Conservation (phyloP, 1,284 basidiomycete species). For the Limonomyces culmigenus region DNA sequence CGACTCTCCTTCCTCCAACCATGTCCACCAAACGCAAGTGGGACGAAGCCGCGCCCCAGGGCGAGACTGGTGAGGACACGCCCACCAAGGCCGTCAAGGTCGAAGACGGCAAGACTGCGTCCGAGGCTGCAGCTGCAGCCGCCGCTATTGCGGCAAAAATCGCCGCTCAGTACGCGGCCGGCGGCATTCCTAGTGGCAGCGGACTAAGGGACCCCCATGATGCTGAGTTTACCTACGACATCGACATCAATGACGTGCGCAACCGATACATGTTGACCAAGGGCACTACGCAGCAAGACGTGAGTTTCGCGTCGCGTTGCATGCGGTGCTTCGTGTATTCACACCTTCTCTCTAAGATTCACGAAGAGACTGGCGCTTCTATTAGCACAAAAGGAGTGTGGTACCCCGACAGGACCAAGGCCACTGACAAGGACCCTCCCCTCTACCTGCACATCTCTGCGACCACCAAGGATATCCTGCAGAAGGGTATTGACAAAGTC, state of each 20-base stretch:
- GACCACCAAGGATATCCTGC: constrained; percentile 61
- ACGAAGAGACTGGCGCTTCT: constrained; percentile 79
- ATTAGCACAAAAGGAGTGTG: constrained; percentile 86
- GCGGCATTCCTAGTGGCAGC: constrained; percentile 19
- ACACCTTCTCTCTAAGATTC: constrained; percentile 34
- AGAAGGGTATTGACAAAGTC: constrained; percentile 69
- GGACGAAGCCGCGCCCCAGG: constrained; percentile 28
- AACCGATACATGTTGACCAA: constrained; percentile 95
- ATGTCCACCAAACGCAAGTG: constrained; percentile 59
- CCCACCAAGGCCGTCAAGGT: constrained; percentile 28
- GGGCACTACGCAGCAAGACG: constrained; percentile 82
- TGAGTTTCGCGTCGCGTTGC: constrained; percentile 20
- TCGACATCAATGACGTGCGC: constrained; percentile 94
- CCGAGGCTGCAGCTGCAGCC: constrained; percentile 65
- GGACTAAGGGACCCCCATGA: constrained; percentile 56
- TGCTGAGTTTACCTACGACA: constrained; percentile 75
- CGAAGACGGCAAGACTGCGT: constrained; percentile 45
- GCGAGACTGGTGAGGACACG: constrained; percentile 4
- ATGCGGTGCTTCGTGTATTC: neutral
- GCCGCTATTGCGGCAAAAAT: constrained; percentile 86
- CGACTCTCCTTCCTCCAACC: too few relatives aligned
- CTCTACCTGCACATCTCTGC: constrained; percentile 91
- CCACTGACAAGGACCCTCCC: constrained; percentile 84
- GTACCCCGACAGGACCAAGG: constrained; percentile 84
- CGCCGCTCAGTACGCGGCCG: constrained; percentile 62